Percentiles rank a stretch among this genome's conserved stretches.
These are phyloP conservation scores for Themeda triandra DNA, from an alignment of 176 grass and related monocot genomes.

Conservation along the genomic window DNA sequence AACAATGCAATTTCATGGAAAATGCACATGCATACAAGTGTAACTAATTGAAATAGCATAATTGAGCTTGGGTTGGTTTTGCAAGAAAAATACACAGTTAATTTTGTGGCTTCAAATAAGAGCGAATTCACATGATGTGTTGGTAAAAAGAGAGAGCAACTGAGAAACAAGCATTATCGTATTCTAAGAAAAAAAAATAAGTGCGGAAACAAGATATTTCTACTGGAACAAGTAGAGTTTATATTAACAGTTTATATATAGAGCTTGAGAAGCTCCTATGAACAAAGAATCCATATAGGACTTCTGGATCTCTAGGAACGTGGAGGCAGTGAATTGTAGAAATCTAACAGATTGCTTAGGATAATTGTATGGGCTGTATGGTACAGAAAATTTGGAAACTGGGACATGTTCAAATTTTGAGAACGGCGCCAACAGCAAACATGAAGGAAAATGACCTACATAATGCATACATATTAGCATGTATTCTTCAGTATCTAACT, in stretches of 20 bases:
- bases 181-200: not conserved
- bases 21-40: not conserved
- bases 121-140: not conserved
- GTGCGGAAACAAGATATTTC: not conserved
- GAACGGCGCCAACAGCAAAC: not conserved
- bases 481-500: not conserved
- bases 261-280: conserved; percentile 10
- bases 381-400: not conserved
- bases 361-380: not conserved
- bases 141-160: not conserved
- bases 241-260: not conserved
- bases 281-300: not conserved
- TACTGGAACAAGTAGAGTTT: not conserved
- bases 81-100: not conserved
- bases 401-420: not conserved
- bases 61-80: conserved; percentile 1
- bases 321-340: not conserved
- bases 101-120: not conserved
- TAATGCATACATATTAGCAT: conserved; percentile 13
- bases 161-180: not conserved
- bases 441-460: not conserved
- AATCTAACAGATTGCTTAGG: not conserved
- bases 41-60: conserved; percentile 10
- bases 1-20: not conserved
- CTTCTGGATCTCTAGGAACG: not conserved